Evolutionary conservation across 441 rosid species (phyloP).

Genomic region (Erysimum cheiri): DNA sequence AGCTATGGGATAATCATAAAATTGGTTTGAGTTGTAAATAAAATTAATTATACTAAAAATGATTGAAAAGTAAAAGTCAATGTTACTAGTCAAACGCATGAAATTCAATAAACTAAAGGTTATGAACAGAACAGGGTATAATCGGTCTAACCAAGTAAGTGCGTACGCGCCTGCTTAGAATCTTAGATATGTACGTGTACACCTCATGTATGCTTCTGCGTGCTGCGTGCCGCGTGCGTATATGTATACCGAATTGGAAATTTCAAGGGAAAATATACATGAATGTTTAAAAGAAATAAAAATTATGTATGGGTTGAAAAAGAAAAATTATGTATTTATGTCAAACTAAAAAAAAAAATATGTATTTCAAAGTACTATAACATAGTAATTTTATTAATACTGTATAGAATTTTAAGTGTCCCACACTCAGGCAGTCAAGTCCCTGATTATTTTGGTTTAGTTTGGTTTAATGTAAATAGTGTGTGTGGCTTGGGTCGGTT

Average conservation of each 20-base stretch:
- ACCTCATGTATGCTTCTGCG: neutral
- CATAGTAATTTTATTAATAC: no score
- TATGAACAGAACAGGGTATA: neutral
- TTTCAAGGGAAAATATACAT: slow-evolving; percentile 1
- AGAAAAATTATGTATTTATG: no score
- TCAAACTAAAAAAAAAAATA: no score
- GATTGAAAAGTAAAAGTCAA: slow-evolving; percentile 13
- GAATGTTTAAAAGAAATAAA: neutral
- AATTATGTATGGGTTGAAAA: no score
- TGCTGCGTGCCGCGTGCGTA: neutral
- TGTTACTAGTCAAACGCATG: neutral
- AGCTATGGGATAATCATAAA: no score
- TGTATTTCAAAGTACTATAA: no score
- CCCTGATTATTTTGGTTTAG: neutral
- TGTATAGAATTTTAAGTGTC: no score
- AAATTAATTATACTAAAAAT: neutral
- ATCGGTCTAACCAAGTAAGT: neutral
- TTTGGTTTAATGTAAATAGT: neutral
- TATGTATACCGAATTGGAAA: slow-evolving; percentile 1
- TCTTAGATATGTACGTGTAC: neutral
- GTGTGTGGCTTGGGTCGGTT: slow-evolving; percentile 10
- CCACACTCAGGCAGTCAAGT: no score
- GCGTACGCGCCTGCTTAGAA: slow-evolving; percentile 1
- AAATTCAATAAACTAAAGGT: neutral
- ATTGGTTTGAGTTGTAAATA: neutral